Conservation (phyloP, 306 rosid genomes). For the Echinosophora koreensis region DNA sequence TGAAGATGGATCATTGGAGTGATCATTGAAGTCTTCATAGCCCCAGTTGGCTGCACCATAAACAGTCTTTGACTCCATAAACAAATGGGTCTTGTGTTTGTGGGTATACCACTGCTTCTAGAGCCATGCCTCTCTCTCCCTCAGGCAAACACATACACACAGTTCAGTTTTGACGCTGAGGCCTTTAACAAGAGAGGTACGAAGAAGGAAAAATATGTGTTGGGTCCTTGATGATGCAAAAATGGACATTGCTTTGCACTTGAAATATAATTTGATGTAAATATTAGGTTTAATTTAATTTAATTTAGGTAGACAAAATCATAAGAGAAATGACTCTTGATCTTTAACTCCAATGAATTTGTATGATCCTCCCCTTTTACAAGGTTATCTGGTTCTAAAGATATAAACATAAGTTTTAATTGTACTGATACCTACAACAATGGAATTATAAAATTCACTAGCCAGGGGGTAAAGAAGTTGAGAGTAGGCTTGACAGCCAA, state of each 20-base stretch:
- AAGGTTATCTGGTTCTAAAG: not conserved
- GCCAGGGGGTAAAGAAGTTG: too few species aligned
- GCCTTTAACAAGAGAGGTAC: not conserved
- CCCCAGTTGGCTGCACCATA: conserved; percentile 48
- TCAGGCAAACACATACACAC: conserved; percentile 45
- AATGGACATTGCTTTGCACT: conserved; percentile 67
- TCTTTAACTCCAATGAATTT: too few species aligned
- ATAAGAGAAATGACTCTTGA: conserved; percentile 3
- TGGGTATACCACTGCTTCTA: conserved; percentile 84
- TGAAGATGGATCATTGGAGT: conserved; percentile 50
- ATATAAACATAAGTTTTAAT: not conserved
- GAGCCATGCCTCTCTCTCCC: conserved; percentile 63
- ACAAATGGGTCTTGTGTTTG: conserved; percentile 67
- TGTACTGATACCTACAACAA: not conserved
- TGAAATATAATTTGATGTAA: conserved; percentile 48
- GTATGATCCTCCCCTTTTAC: not conserved
- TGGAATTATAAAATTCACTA: too few species aligned
- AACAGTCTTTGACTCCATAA: conserved; percentile 64
- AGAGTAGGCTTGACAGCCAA: too few species aligned
- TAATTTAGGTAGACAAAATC: conserved; percentile 36
- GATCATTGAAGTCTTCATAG: conserved; percentile 40
- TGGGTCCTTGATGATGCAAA: conserved; percentile 41
- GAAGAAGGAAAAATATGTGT: not conserved
- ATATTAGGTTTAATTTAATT: not conserved
- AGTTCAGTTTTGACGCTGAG: not conserved